phyloP scores from a whole-genome alignment of 768 basidiomycete genomes.

The Porphyrellus cyaneotinctus region DNA sequence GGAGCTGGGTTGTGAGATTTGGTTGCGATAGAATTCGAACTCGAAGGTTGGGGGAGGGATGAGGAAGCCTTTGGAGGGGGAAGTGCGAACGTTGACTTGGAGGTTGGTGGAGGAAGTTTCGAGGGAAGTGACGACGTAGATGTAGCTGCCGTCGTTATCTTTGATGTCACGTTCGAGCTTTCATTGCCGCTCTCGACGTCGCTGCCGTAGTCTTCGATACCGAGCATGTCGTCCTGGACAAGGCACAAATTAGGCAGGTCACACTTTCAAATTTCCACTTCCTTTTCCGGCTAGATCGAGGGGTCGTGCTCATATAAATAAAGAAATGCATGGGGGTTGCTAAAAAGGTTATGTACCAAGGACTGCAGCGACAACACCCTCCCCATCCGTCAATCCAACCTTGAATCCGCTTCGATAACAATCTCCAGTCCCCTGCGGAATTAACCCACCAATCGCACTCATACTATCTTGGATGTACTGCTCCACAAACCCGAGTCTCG shows the following conservation, averaged over 20 bases:
- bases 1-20: slow-evolving; percentile 3
- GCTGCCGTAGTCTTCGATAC: slow-evolving; percentile 75
- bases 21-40: background rate
- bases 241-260: background rate
- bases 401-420: slow-evolving; percentile 16
- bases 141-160: slow-evolving; percentile 3
- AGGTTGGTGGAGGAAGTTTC: slow-evolving; percentile 27
- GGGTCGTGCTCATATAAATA: background rate
- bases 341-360: background rate
- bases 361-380: slow-evolving; percentile 10
- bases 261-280: background rate
- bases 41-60: slow-evolving; percentile 26
- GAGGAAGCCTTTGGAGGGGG: slow-evolving; percentile 34
- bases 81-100: slow-evolving; percentile 33
- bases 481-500: slow-evolving; percentile 54
- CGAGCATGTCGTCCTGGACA: slow-evolving; percentile 49
- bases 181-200: slow-evolving; percentile 58
- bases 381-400: slow-evolving; percentile 11
- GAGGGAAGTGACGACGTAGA: slow-evolving; percentile 13
- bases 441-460: slow-evolving; percentile 11
- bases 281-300: background rate
- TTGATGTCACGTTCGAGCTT: slow-evolving; percentile 7
- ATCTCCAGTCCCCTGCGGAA: slow-evolving; percentile 7
- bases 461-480: slow-evolving; percentile 56
- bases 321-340: background rate